A percentile compares a stretch with the other conserved stretches of the same genome.
Evolutionary conservation across 2,329 filamentous ascomycete genomes (phyloP).

Genomic region (Xylariomycetidae sp.): DNA sequence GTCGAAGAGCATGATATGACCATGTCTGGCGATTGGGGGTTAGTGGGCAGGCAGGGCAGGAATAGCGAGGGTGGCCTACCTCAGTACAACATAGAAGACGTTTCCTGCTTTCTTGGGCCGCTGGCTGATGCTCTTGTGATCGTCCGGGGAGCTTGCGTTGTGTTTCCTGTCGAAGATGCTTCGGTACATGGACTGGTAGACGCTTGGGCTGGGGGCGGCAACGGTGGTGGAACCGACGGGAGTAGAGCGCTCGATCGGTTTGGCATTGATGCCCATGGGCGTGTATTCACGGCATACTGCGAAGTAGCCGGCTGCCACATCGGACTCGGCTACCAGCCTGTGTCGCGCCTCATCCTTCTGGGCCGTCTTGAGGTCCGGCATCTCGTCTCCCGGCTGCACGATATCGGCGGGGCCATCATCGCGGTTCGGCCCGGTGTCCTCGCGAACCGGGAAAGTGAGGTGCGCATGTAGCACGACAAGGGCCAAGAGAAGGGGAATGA

Average conservation of each 20-base stretch:
- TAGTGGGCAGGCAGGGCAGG: slow-evolving; percentile 2
- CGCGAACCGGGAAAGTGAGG: slow-evolving; percentile 55
- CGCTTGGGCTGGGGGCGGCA: slow-evolving; percentile 77
- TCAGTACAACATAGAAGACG: slow-evolving; percentile 86
- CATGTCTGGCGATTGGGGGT: slow-evolving; percentile 54
- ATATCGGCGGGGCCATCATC: slow-evolving; percentile 35
- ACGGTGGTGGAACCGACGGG: slow-evolving; percentile 71
- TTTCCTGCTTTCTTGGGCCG: slow-evolving; percentile 66
- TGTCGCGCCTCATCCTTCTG: slow-evolving; percentile 58
- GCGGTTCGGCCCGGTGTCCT: slow-evolving; percentile 30
- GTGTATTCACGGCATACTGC: slow-evolving; percentile 92
- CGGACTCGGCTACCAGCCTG: slow-evolving; percentile 53
- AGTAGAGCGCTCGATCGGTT: slow-evolving; percentile 79
- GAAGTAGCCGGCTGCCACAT: slow-evolving; percentile 87
- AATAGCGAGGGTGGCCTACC: slow-evolving; percentile 60
- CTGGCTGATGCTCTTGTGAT: slow-evolving; percentile 41
- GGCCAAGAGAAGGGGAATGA: slow-evolving; percentile 66
- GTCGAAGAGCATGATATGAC: slow-evolving; percentile 95
- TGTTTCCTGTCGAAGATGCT: slow-evolving; percentile 85
- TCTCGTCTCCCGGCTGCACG: slow-evolving; percentile 58
- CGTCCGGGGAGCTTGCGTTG: slow-evolving; percentile 39
- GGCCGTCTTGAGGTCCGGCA: slow-evolving; percentile 54
- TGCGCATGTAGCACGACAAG: slow-evolving; percentile 61
- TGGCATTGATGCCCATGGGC: slow-evolving; percentile 85
- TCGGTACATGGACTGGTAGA: slow-evolving; percentile 97